Conservation (phyloP, 2,329 filamentous ascomycete species). For the Fusarium sulawesiense region DNA sequence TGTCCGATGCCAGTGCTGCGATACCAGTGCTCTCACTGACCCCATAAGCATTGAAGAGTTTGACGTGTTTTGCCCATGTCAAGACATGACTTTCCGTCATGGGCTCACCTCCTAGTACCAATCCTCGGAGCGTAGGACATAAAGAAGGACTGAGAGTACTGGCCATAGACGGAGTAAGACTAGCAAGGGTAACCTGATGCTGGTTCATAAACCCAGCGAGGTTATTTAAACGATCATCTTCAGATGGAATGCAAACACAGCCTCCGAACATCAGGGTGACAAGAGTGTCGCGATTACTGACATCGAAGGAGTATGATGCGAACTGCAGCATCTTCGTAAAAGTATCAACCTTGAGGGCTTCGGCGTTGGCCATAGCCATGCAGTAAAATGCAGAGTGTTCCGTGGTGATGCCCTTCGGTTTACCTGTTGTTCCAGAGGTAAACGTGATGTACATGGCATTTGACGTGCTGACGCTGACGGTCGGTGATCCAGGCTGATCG, state of each 20-base stretch:
- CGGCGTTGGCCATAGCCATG: slow-evolving; percentile 1
- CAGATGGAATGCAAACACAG: neutral
- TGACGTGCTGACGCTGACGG: neutral
- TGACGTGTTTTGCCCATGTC: slow-evolving; percentile 3
- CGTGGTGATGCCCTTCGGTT: neutral
- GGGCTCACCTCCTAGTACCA: slow-evolving; percentile 4
- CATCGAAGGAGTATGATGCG: slow-evolving; percentile 8
- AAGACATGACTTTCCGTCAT: slow-evolving; percentile 3
- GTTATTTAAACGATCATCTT: neutral
- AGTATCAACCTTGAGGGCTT: neutral
- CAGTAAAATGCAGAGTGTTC: slow-evolving; percentile 1
- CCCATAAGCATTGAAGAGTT: slow-evolving; percentile 7
- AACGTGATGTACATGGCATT: slow-evolving; percentile 4
- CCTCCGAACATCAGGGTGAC: slow-evolving; percentile 6
- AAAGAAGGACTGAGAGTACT: neutral
- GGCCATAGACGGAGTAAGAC: slow-evolving; percentile 4
- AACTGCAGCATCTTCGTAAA: slow-evolving; percentile 1
- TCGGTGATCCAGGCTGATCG: neutral
- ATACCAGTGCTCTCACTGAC: slow-evolving; percentile 11
- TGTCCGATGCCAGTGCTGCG: neutral
- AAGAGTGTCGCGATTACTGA: slow-evolving; percentile 1
- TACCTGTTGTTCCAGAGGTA: slow-evolving; percentile 3
- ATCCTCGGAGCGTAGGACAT: neutral
- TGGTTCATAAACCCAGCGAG: neutral
- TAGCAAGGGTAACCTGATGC: neutral